These are phyloP conservation scores for Peronosclerospora sorghi DNA, from an alignment of 352 stramenopile species.

Conservation along the genomic window DNA sequence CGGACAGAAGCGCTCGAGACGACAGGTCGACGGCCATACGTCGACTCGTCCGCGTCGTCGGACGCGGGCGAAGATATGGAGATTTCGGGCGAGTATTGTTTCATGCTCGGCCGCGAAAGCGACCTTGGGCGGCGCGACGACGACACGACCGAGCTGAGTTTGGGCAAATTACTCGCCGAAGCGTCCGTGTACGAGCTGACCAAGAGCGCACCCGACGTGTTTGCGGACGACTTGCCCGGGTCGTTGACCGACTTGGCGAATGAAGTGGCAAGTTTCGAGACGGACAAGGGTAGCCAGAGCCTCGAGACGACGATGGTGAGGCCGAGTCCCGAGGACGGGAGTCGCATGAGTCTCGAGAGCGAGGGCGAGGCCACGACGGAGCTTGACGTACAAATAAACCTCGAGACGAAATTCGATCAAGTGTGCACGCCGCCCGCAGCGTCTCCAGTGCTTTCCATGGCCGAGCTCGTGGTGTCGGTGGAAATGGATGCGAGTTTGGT, in stretches of 20 bases:
- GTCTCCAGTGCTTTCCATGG: conserved; percentile 21
- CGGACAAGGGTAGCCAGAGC: conserved; percentile 72
- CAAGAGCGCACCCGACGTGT: conserved; percentile 13
- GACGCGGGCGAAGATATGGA: conserved; percentile 81
- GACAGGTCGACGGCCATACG: conserved; percentile 41
- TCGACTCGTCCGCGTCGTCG: conserved; percentile 67
- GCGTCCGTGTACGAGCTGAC: conserved; percentile 32
- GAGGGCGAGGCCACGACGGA: conserved; percentile 40
- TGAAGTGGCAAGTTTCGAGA: conserved; percentile 17
- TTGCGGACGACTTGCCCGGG: conserved; percentile 14
- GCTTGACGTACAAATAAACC: conserved; percentile 54
- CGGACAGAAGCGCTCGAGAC: too few relatives aligned
- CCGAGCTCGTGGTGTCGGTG: conserved; percentile 26
- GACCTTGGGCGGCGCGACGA: conserved; percentile 19
- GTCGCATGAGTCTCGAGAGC: conserved; percentile 68
- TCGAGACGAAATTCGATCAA: conserved; percentile 62
- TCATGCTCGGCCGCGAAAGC: conserved; percentile 8
- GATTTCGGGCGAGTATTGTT: conserved; percentile 69
- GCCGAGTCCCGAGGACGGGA: conserved; percentile 67
- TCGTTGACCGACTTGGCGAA: conserved; percentile 17
- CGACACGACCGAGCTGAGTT: conserved; percentile 51
- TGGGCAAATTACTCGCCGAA: conserved; percentile 48
- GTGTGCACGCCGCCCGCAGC: conserved; percentile 18
- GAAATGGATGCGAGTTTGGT: too few relatives aligned
- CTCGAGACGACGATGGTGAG: conserved; percentile 54